Conservation (phyloP, 164 flowering plant species). For the grape (Vitis vinifera) region DNA sequence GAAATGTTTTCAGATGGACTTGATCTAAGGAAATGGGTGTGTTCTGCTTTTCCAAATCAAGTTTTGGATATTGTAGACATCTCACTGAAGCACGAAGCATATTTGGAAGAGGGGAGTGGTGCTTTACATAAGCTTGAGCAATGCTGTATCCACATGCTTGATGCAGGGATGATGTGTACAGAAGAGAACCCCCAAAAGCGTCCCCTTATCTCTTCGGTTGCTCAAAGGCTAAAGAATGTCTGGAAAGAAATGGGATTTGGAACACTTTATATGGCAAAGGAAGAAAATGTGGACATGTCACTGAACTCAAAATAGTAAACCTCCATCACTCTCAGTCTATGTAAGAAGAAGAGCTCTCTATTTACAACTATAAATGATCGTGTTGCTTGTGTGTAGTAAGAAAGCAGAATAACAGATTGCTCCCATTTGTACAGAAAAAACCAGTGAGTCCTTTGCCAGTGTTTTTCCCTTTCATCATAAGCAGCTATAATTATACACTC, state of each 20-base stretch:
- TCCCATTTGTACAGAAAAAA: too few species aligned
- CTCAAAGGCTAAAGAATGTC: background rate
- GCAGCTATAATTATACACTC: too few species aligned
- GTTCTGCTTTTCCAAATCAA: conserved; percentile 1
- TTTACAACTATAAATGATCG: too few species aligned
- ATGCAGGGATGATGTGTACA: conserved; percentile 8
- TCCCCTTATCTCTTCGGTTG: background rate
- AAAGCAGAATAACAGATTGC: too few species aligned
- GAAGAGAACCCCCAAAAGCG: conserved; percentile 4
- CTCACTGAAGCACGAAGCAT: background rate
- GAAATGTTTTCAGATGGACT: conserved; percentile 3
- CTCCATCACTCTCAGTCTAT: background rate
- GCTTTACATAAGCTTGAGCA: conserved; percentile 1
- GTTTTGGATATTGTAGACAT: conserved; percentile 7
- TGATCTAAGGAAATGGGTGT: conserved; percentile 5
- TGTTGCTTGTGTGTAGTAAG: too few species aligned
- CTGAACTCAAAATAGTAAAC: background rate
- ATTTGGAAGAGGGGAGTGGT: background rate
- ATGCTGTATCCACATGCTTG: conserved; percentile 1
- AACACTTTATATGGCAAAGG: background rate
- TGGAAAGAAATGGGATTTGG: conserved; percentile 3
- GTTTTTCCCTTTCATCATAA: too few species aligned
- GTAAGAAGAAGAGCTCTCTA: background rate
- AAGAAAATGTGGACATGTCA: background rate
- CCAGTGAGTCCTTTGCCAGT: too few species aligned